Conservation (phyloP, 768 basidiomycete species). For the Trametes meyenii region DNA sequence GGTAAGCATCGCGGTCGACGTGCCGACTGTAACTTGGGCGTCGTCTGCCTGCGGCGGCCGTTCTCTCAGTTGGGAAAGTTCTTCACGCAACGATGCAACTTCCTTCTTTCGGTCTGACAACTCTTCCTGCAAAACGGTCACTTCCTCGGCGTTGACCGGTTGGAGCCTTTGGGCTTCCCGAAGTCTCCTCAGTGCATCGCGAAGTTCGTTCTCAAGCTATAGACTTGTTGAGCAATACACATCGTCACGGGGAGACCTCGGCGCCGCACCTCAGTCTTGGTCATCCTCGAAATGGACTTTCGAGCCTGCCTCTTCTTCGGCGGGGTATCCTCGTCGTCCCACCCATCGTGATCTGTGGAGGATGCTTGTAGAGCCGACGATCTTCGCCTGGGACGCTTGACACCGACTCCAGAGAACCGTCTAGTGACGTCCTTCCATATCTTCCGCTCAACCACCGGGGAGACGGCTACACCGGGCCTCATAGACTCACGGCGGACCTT, state of each 20-base stretch:
- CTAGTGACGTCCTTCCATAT: slow-evolving; percentile 45
- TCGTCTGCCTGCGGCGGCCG: not conserved
- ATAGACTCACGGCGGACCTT: slow-evolving; percentile 38
- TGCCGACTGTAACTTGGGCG: slow-evolving; percentile 10
- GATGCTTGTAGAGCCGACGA: not conserved
- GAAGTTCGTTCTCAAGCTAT: slow-evolving; percentile 37
- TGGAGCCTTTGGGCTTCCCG: slow-evolving; percentile 34
- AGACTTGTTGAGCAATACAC: not conserved
- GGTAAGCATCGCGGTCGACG: slow-evolving; percentile 19
- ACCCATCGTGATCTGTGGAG: slow-evolving; percentile 12
- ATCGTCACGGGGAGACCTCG: not conserved
- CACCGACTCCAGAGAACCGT: slow-evolving; percentile 27
- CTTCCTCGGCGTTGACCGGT: slow-evolving; percentile 32
- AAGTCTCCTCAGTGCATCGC: slow-evolving; percentile 32
- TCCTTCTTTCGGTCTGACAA: slow-evolving; percentile 13
- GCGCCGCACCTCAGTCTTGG: slow-evolving; percentile 44
- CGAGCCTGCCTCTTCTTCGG: slow-evolving; percentile 23
- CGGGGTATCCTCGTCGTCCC: slow-evolving; percentile 9
- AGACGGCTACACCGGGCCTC: slow-evolving; percentile 29
- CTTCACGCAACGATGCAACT: slow-evolving; percentile 9
- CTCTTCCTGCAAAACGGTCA: slow-evolving; percentile 33
- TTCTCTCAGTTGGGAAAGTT: slow-evolving; percentile 15
- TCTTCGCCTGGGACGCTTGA: slow-evolving; percentile 28
- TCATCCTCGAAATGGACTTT: slow-evolving; percentile 39
- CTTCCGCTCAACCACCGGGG: slow-evolving; percentile 38